A percentile compares a stretch with the other conserved stretches of the same genome.
These are phyloP conservation scores for Picochlorum sp. DNA, from an alignment of 139 green algal species.

Conservation along the genomic window DNA sequence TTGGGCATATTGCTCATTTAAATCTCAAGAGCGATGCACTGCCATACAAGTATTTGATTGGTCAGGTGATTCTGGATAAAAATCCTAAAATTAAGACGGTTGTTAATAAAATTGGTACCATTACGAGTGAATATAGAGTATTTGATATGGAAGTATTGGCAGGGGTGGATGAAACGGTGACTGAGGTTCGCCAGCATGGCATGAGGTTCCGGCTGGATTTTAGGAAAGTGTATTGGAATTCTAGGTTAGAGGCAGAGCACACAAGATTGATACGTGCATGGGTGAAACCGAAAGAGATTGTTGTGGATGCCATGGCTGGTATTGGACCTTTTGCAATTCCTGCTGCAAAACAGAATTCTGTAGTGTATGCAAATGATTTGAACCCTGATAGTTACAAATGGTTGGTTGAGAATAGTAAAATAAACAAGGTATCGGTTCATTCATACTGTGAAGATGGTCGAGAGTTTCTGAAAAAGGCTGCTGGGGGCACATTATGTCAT, in stretches of 20 bases:
- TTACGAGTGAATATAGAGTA: slow-evolving; percentile 91
- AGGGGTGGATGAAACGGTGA: slow-evolving; percentile 44
- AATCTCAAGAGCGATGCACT: slow-evolving; percentile 86
- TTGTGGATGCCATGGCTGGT: slow-evolving; percentile 85
- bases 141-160: slow-evolving; percentile 92
- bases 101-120: slow-evolving; percentile 90
- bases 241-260: slow-evolving; percentile 90
- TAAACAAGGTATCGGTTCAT: slow-evolving; percentile 53
- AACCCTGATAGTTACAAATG: slow-evolving; percentile 80
- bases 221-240: slow-evolving; percentile 97
- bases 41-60: slow-evolving; percentile 72
- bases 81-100: slow-evolving; percentile 83
- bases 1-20: slow-evolving; percentile 94
- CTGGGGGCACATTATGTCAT: neutral
- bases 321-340: slow-evolving; percentile 96
- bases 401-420: slow-evolving; percentile 60
- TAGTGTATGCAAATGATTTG: slow-evolving; percentile 95
- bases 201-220: slow-evolving; percentile 85
- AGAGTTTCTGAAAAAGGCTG: slow-evolving; percentile 30
- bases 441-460: slow-evolving; percentile 54
- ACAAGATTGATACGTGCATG: slow-evolving; percentile 56
- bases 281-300: slow-evolving; percentile 50
- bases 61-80: slow-evolving; percentile 87
- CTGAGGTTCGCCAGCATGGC: slow-evolving; percentile 70
- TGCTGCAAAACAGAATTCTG: slow-evolving; percentile 67